These are phyloP conservation scores for Tulasnella sp. DNA, from an alignment of 768 basidiomycete species.

Conservation along the genomic window DNA sequence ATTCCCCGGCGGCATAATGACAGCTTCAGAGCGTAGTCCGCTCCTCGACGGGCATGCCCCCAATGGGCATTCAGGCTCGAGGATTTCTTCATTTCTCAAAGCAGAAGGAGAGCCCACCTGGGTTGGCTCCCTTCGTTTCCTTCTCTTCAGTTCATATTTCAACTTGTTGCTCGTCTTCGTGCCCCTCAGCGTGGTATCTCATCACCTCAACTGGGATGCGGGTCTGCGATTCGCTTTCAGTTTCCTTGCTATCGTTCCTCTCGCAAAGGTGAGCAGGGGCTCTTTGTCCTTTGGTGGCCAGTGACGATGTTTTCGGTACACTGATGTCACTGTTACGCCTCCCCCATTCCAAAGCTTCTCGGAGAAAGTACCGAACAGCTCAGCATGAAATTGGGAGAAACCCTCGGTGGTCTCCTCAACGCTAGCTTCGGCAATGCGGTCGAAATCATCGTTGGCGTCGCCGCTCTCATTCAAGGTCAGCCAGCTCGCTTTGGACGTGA, in stretches of 20 bases:
- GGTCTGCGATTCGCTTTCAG: slow-evolving; percentile 68
- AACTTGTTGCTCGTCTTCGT: slow-evolving; percentile 77
- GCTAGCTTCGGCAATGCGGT: slow-evolving; percentile 57
- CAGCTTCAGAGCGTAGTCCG: slow-evolving; percentile 6
- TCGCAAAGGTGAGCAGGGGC: slow-evolving; percentile 60
- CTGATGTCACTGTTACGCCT: slow-evolving; percentile 8
- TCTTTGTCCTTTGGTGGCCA: neutral
- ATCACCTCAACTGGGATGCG: slow-evolving; percentile 69
- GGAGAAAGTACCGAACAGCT: slow-evolving; percentile 81
- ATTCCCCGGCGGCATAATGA: neutral
- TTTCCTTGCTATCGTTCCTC: slow-evolving; percentile 79
- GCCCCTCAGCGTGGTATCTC: slow-evolving; percentile 63
- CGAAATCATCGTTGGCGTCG: slow-evolving; percentile 85
- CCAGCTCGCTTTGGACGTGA: neutral
- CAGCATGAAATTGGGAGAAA: slow-evolving; percentile 73
- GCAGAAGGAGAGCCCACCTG: slow-evolving; percentile 59
- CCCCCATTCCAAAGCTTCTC: slow-evolving; percentile 48
- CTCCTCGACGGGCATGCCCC: slow-evolving; percentile 19
- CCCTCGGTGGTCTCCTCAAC: slow-evolving; percentile 80
- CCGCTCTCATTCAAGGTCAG: slow-evolving; percentile 72
- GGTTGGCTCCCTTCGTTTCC: slow-evolving; percentile 52
- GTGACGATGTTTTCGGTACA: slow-evolving; percentile 28
- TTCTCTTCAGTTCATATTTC: slow-evolving; percentile 62
- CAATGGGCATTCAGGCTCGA: neutral
- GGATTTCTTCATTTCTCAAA: slow-evolving; percentile 3